phyloP scores from a whole-genome alignment of 306 rosid species.

The Begonia masoniana region DNA sequence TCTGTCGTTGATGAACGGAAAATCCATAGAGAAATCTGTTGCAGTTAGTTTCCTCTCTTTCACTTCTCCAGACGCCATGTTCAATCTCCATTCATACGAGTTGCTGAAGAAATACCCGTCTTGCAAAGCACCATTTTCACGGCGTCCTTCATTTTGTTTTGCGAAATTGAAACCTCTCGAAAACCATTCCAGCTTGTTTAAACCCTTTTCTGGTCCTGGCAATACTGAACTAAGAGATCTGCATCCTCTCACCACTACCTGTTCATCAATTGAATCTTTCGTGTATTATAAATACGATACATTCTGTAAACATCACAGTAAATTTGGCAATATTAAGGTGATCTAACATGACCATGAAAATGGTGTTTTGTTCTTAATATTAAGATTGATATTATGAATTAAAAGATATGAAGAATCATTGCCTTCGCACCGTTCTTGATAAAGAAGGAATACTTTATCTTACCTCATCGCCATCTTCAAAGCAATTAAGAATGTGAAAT shows the following conservation, averaged over 20 bases:
- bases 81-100: conserved; percentile 54
- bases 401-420: too few relatives aligned
- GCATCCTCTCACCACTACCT: conserved; percentile 74
- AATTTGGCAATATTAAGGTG: too few relatives aligned
- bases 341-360: too few relatives aligned
- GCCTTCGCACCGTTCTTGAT: too few relatives aligned
- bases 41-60: conserved; percentile 33
- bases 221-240: conserved; percentile 50
- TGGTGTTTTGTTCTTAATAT: too few relatives aligned
- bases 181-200: conserved; percentile 20
- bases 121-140: neutral
- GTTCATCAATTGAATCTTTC: neutral
- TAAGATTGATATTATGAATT: too few relatives aligned
- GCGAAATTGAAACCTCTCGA: conserved; percentile 5
- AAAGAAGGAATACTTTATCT: neutral
- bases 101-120: conserved; percentile 16
- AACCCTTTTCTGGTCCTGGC: conserved; percentile 34
- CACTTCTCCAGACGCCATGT: conserved; percentile 38
- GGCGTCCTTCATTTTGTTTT: neutral
- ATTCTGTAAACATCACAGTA: too few relatives aligned
- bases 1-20: conserved; percentile 42
- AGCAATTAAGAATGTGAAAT: conserved; percentile 52
- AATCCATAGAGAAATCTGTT: conserved; percentile 33
- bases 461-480: conserved; percentile 50
- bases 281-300: too few relatives aligned